These are phyloP conservation scores for Plenodomus biglobosus DNA, from an alignment of 2,329 filamentous ascomycete species.

Conservation along the genomic window DNA sequence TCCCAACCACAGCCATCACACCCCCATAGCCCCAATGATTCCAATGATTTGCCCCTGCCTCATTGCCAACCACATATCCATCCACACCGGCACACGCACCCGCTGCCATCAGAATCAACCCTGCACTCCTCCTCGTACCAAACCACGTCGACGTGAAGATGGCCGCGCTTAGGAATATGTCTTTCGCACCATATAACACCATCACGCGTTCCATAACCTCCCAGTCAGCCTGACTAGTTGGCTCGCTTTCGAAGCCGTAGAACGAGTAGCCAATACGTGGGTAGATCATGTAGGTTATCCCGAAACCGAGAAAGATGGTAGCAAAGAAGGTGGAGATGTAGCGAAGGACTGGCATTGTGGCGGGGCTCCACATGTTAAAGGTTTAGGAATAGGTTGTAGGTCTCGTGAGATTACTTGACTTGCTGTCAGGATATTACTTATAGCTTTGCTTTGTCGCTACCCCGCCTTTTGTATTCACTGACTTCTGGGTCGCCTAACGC, in stretches of 20 bases:
- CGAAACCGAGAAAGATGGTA: constrained; percentile 41
- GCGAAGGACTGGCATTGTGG: constrained; percentile 7
- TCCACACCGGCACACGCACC: constrained; percentile 51
- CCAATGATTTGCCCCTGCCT: constrained; percentile 49
- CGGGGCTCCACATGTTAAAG: background rate
- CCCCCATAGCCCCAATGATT: constrained; percentile 53
- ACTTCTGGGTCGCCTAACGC: background rate
- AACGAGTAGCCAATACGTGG: constrained; percentile 41
- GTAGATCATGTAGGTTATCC: constrained; percentile 46
- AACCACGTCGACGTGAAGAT: constrained; percentile 43
- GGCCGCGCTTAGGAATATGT: constrained; percentile 53
- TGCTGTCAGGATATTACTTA: no score
- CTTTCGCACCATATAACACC: constrained; percentile 52
- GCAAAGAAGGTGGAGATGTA: constrained; percentile 26
- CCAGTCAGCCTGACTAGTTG: constrained; percentile 33
- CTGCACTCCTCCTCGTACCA: constrained; percentile 47
- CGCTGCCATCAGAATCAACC: constrained; percentile 48
- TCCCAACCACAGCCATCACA: constrained; percentile 43
- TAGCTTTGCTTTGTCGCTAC: background rate
- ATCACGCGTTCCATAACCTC: constrained; percentile 50
- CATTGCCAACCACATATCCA: constrained; percentile 45
- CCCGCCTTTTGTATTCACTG: constrained; percentile 2
- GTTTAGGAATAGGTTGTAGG: no score
- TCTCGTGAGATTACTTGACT: no score
- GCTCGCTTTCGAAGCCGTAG: constrained; percentile 40